A percentile compares a stretch with the other conserved stretches of the same genome.
Conservation (phyloP, 768 basidiomycete species). For the Agrocybe chaxingu region DNA sequence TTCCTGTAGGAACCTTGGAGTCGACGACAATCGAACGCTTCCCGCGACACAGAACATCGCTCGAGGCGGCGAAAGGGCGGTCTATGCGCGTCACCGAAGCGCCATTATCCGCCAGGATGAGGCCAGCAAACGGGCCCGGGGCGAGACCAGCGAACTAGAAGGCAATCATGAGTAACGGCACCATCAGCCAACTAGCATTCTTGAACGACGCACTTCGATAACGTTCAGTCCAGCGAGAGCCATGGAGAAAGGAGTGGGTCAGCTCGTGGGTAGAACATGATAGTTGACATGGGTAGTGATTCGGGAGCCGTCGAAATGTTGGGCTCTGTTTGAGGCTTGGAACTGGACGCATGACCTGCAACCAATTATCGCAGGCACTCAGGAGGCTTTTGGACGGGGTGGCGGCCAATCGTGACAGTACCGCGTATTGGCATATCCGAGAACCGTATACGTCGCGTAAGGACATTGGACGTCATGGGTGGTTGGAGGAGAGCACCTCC, state of each 20-base stretch:
- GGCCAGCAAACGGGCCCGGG: conserved; percentile 76
- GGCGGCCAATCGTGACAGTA: not conserved
- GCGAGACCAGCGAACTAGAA: conserved; percentile 77
- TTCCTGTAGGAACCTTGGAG: conserved; percentile 58
- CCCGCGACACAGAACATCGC: conserved; percentile 61
- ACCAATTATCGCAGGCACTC: conserved; percentile 10
- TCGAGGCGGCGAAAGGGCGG: conserved; percentile 41
- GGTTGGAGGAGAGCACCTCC: too few relatives aligned
- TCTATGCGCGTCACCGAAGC: conserved; percentile 77
- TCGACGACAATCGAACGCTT: conserved; percentile 77
- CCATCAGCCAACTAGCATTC: not conserved
- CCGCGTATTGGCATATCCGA: not conserved
- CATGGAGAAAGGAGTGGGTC: conserved; percentile 28
- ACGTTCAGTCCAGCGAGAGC: conserved; percentile 48
- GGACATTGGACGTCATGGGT: too few relatives aligned
- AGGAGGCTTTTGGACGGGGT: conserved; percentile 2
- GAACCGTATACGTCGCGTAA: too few relatives aligned
- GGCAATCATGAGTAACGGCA: not conserved
- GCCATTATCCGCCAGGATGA: conserved; percentile 77
- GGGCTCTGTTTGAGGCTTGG: conserved; percentile 15
- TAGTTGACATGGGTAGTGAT: not conserved
- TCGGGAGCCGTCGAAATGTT: conserved; percentile 13
- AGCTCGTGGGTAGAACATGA: conserved; percentile 3
- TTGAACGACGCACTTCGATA: conserved; percentile 34
- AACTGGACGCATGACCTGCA: conserved; percentile 19